Evolutionary conservation across 202 grass and related monocot genomes (phyloP).

Genomic region (Setaria viridis): DNA sequence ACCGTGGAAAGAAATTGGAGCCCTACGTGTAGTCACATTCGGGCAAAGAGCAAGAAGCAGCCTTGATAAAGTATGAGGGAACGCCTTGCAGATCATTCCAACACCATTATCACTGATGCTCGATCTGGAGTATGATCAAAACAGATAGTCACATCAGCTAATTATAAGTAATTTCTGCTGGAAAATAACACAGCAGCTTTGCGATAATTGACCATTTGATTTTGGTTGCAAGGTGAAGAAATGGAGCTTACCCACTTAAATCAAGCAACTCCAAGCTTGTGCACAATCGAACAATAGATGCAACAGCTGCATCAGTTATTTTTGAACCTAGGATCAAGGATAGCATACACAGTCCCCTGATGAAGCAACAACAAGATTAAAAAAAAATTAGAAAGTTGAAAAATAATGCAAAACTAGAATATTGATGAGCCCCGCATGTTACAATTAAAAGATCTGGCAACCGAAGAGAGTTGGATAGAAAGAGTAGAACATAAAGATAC

Average conservation of each 20-base stretch:
- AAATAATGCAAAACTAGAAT: conserved; percentile 31
- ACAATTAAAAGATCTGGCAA: conserved; percentile 12
- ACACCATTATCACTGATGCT: conserved; percentile 92
- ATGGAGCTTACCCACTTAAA: conserved; percentile 83
- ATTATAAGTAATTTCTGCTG: not conserved
- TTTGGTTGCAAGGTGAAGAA: conserved; percentile 32
- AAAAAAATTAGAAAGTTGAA: conserved; percentile 25
- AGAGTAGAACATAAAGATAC: conserved; percentile 47
- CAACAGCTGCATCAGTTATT: conserved; percentile 94
- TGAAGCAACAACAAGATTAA: conserved; percentile 40
- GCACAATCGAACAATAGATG: conserved; percentile 80
- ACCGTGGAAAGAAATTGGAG: conserved; percentile 21
- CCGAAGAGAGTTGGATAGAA: conserved; percentile 16
- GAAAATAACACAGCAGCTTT: conserved; percentile 33
- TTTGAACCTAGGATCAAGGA: conserved; percentile 91
- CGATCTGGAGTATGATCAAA: conserved; percentile 64
- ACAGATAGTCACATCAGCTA: conserved; percentile 29
- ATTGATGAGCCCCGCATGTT: not conserved
- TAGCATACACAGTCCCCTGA: conserved; percentile 86
- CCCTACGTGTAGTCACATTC: conserved; percentile 84
- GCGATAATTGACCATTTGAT: conserved; percentile 9
- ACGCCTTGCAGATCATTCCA: conserved; percentile 86
- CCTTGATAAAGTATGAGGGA: conserved; percentile 78
- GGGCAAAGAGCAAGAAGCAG: conserved; percentile 88
- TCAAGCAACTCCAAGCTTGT: conserved; percentile 87